phyloP scores from a whole-genome alignment of 257 asterid species.

The Solanum corneliomulleri region DNA sequence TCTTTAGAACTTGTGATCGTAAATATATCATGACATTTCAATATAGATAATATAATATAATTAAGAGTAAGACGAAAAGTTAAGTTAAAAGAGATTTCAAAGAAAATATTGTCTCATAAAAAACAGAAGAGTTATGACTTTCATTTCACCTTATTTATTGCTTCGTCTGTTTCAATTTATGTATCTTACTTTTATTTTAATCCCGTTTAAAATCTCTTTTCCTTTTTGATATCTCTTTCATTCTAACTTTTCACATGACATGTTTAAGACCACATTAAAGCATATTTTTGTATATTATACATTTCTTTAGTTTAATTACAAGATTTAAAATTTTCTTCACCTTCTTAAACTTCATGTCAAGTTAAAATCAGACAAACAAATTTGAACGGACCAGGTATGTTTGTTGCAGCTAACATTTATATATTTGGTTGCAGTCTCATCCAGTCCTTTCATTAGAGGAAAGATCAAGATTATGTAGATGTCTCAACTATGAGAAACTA shows the following conservation, averaged over 20 bases:
- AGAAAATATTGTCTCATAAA: not conserved
- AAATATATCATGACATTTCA: not conserved
- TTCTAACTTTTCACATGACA: not conserved
- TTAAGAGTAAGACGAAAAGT: not conserved
- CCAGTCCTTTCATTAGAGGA: slow-evolving; percentile 57
- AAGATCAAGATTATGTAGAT: slow-evolving; percentile 66
- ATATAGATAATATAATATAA: not conserved
- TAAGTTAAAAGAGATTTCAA: not conserved
- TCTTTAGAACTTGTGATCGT: not conserved
- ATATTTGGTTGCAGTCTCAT: slow-evolving; percentile 50
- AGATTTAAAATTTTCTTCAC: not conserved
- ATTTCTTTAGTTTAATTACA: not conserved
- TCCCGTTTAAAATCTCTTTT: not conserved
- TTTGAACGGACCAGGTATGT: not conserved
- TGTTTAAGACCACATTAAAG: not conserved
- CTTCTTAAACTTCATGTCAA: not conserved
- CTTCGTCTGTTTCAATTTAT: not conserved
- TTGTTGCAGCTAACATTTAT: not conserved
- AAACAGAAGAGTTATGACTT: not conserved
- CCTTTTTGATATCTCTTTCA: not conserved
- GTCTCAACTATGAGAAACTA: slow-evolving; percentile 68
- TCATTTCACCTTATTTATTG: not conserved
- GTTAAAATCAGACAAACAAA: not conserved
- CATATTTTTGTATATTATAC: not conserved
- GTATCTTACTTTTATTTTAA: not conserved